A percentile compares a stretch with the other conserved stretches of the same genome.
Evolutionary conservation across 257 asterid genomes (phyloP).

Genomic region (Thymus quinquecostatus): DNA sequence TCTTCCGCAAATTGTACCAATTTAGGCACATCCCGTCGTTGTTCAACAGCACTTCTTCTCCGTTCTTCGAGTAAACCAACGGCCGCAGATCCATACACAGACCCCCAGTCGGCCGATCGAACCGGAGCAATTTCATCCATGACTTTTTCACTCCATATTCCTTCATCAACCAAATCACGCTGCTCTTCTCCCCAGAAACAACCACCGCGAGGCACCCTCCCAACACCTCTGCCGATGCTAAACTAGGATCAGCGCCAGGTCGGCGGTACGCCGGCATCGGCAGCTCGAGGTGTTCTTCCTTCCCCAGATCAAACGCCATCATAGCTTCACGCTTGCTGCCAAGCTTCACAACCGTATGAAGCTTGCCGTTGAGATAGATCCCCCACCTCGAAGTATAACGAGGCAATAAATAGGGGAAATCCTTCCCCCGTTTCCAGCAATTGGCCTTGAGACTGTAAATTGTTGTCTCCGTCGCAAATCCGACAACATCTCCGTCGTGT

Average conservation of each 20-base stretch:
- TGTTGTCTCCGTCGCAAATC: constrained; percentile 27
- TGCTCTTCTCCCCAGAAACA: neutral
- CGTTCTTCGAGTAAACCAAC: constrained; percentile 39
- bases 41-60: constrained; percentile 46
- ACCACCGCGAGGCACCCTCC: constrained; percentile 38
- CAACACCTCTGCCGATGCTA: constrained; percentile 34
- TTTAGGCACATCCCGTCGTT: constrained; percentile 36
- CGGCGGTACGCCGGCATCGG: constrained; percentile 31
- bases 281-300: constrained; percentile 33
- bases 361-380: constrained; percentile 35
- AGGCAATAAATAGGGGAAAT: constrained; percentile 33
- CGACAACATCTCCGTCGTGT: neutral
- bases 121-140: constrained; percentile 43
- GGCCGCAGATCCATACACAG: constrained; percentile 33
- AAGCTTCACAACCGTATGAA: constrained; percentile 34
- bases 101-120: neutral
- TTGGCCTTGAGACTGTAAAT: constrained; percentile 45
- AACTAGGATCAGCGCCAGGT: neutral
- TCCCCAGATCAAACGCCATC: constrained; percentile 45
- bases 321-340: neutral
- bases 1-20: constrained; percentile 44
- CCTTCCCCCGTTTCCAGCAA: constrained; percentile 40
- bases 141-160: constrained; percentile 47
- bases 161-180: constrained; percentile 54
- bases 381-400: constrained; percentile 33